Percentiles rank a stretch among this genome's conserved stretches.
phyloP scores from a whole-genome alignment of 306 rosid genomes.

The Begonia peltatifolia region DNA sequence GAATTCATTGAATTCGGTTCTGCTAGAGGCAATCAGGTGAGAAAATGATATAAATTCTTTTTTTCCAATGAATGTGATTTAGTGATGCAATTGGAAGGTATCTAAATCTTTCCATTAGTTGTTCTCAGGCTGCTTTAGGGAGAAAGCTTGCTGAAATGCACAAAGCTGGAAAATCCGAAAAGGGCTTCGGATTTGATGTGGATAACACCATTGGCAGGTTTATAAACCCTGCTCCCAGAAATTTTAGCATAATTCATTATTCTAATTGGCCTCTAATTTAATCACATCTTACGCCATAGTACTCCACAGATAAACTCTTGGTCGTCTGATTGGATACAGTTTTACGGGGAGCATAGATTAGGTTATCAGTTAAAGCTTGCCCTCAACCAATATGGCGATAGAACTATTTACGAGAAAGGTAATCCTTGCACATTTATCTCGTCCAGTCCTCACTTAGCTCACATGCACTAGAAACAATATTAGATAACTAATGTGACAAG shows the following conservation, averaged over 20 bases:
- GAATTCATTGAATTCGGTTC: constrained; percentile 76
- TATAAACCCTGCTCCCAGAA: too few relatives aligned
- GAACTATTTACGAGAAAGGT: constrained; percentile 69
- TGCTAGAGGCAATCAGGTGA: constrained; percentile 73
- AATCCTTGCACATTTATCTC: constrained; percentile 2
- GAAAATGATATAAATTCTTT: constrained; percentile 7
- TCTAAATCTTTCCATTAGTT: constrained; percentile 11
- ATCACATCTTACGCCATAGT: constrained; percentile 24
- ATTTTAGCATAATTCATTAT: neutral
- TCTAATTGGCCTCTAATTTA: constrained; percentile 7
- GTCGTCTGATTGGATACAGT: constrained; percentile 85
- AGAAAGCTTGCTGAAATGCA: constrained; percentile 95
- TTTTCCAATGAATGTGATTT: neutral
- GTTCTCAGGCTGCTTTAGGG: constrained; percentile 60
- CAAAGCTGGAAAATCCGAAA: constrained; percentile 63
- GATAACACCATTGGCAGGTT: constrained; percentile 94
- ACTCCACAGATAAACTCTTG: constrained; percentile 88
- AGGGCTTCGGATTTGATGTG: constrained; percentile 77
- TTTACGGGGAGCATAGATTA: constrained; percentile 71
- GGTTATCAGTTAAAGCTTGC: constrained; percentile 79
- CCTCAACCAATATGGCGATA: constrained; percentile 50
- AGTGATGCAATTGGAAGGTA: constrained; percentile 3
- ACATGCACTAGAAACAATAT: neutral
- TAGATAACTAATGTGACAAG: too few relatives aligned
- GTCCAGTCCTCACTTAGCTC: constrained; percentile 3